Conservation (phyloP, 495 filamentous ascomycete genomes). For the Aspergillus cavernicola region DNA sequence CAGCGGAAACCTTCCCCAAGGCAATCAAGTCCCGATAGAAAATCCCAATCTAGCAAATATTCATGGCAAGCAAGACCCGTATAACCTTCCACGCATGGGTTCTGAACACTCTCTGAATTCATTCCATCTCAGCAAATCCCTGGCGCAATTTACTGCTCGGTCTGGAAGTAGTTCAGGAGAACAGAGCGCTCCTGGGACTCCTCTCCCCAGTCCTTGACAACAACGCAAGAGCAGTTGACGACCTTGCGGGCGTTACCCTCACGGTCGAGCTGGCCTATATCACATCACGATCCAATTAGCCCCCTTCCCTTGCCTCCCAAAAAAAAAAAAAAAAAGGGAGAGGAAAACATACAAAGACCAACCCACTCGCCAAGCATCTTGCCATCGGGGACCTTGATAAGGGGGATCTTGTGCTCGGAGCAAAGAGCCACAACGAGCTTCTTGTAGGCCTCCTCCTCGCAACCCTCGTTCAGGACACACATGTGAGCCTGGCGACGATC, state of each 20-base stretch:
- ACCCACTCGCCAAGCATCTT: slow-evolving; percentile 99
- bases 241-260: slow-evolving; percentile 99
- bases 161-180: slow-evolving; percentile 99
- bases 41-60: neutral
- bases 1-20: neutral
- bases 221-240: slow-evolving; percentile 99
- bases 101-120: neutral
- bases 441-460: slow-evolving; percentile 99
- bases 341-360: slow-evolving; percentile 80
- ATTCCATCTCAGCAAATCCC: neutral
- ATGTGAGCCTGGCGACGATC: slow-evolving; percentile 98
- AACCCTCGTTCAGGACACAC: slow-evolving; percentile 98
- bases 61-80: too few species aligned
- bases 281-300: slow-evolving; percentile 19
- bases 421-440: slow-evolving; percentile 98
- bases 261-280: slow-evolving; percentile 88
- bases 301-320: neutral
- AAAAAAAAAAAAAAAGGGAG: neutral
- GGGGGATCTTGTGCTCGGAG: slow-evolving; percentile 97
- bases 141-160: slow-evolving; percentile 59
- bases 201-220: slow-evolving; percentile 99
- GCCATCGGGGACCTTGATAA: slow-evolving; percentile 99
- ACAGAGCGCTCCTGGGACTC: slow-evolving; percentile 96
- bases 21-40: neutral
- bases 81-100: neutral